Evolutionary conservation across 2,329 filamentous ascomycete genomes (phyloP).

Genomic region (Scortechinia acanthostroma): DNA sequence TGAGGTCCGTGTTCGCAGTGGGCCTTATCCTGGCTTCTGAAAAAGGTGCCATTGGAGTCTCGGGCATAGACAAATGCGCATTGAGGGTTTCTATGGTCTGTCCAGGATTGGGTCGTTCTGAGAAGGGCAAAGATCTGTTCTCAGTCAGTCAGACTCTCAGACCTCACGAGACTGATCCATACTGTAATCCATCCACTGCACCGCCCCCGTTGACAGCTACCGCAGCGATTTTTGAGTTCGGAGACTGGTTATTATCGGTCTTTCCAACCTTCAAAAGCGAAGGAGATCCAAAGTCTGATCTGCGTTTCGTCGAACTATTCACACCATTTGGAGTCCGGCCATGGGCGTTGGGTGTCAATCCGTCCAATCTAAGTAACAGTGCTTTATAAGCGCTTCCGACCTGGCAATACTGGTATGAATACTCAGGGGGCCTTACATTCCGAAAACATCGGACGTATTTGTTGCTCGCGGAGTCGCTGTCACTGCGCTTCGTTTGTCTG

Average conservation of each 20-base stretch:
- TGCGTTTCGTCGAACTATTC: conserved; percentile 14
- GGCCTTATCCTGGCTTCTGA: conserved; percentile 75
- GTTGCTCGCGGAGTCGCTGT: conserved; percentile 56
- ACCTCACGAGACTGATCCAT: not conserved
- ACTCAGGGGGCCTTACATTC: conserved; percentile 47
- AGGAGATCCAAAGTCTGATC: not conserved
- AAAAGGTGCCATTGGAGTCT: conserved; percentile 66
- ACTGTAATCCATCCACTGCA: not conserved
- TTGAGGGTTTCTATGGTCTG: conserved; percentile 81
- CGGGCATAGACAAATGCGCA: conserved; percentile 57
- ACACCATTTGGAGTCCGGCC: conserved; percentile 34
- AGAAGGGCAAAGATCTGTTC: conserved; percentile 55
- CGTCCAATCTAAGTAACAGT: conserved; percentile 43
- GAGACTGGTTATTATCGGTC: not conserved
- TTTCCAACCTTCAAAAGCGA: not conserved
- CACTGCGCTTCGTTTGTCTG: conserved; percentile 52
- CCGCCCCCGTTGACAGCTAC: not conserved
- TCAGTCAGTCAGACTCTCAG: not conserved
- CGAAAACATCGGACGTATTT: conserved; percentile 66
- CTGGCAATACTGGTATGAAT: no score
- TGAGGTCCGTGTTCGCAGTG: conserved; percentile 78
- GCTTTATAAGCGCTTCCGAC: no score
- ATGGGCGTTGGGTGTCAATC: conserved; percentile 59
- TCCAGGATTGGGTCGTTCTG: conserved; percentile 71
- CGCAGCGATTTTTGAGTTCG: not conserved